Evolutionary conservation across 208 protist species (phyloP).

Genomic region (Acanthamoeba sp.): DNA sequence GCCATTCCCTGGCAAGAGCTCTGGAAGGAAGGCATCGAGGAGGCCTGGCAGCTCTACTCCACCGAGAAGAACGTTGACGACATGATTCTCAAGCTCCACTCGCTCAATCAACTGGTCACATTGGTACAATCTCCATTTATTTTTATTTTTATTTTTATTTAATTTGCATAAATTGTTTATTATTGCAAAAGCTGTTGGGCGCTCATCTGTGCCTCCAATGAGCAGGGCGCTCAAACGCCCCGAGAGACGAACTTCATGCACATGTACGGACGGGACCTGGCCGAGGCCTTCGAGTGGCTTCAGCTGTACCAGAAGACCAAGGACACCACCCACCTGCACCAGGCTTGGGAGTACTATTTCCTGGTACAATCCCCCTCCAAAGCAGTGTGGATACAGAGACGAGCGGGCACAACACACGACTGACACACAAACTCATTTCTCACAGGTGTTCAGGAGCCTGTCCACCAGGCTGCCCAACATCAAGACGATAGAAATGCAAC

Average conservation of each 20-base stretch:
- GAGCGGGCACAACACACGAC: no score
- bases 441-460: constrained; percentile 95
- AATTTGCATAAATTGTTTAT: background rate
- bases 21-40: constrained; percentile 96
- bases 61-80: constrained; percentile 95
- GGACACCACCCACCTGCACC: constrained; percentile 94
- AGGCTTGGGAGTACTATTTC: constrained; percentile 98
- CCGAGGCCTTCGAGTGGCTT: constrained; percentile 89
- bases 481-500: constrained; percentile 96
- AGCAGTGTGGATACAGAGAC: no score
- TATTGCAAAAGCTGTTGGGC: background rate
- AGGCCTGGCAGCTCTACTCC: constrained; percentile 95
- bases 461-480: constrained; percentile 97
- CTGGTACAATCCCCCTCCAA: constrained; percentile 83
- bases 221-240: constrained; percentile 86
- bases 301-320: constrained; percentile 91
- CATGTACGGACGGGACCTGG: constrained; percentile 91
- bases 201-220: background rate
- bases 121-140: constrained; percentile 16
- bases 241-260: constrained; percentile 96
- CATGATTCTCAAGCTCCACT: constrained; percentile 95
- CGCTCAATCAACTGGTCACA: constrained; percentile 96
- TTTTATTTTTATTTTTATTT: background rate
- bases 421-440: background rate
- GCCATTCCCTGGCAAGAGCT: constrained; percentile 94